A percentile compares a stretch with the other conserved stretches of the same genome.
Conservation (phyloP, 176 grass and related monocot genomes). For the Aegilops umbellulata region DNA sequence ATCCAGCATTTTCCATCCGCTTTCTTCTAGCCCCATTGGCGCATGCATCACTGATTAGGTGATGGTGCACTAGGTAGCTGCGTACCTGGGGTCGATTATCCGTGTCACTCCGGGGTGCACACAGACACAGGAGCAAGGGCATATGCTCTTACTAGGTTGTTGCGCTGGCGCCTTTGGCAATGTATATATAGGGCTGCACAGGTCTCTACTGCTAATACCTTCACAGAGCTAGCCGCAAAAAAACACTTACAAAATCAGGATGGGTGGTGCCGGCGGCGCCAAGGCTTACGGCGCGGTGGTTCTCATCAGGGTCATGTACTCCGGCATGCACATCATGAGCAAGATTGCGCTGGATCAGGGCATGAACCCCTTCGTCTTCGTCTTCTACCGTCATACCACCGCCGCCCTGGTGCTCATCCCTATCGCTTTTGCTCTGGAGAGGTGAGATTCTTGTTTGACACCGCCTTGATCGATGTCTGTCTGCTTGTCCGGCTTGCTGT, state of each 20-base stretch:
- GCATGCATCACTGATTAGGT: slow-evolving; percentile 29
- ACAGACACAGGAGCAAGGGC: slow-evolving; percentile 19
- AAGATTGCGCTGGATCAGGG: slow-evolving; percentile 60
- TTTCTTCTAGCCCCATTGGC: slow-evolving; percentile 36
- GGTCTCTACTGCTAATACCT: background rate
- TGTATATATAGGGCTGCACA: slow-evolving; percentile 35
- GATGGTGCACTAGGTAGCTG: slow-evolving; percentile 14
- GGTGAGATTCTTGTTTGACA: slow-evolving; percentile 23
- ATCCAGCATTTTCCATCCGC: slow-evolving; percentile 19
- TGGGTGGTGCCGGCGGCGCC: slow-evolving; percentile 8
- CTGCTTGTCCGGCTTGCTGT: background rate
- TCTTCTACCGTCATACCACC: slow-evolving; percentile 70
- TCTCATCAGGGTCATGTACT: slow-evolving; percentile 65
- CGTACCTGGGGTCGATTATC: slow-evolving; percentile 16
- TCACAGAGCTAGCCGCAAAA: background rate
- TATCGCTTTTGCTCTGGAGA: slow-evolving; percentile 46
- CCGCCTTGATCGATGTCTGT: background rate
- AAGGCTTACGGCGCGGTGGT: slow-evolving; percentile 42
- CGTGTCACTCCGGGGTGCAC: slow-evolving; percentile 29
- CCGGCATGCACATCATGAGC: slow-evolving; percentile 58
- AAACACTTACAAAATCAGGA: background rate
- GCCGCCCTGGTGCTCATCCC: slow-evolving; percentile 59
- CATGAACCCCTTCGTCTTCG: slow-evolving; percentile 63
- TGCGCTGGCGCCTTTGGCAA: slow-evolving; percentile 16
- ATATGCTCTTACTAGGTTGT: slow-evolving; percentile 48